Conservation (phyloP, 192 early-diverging fungal genomes). For the Entomortierella lignicola region DNA sequence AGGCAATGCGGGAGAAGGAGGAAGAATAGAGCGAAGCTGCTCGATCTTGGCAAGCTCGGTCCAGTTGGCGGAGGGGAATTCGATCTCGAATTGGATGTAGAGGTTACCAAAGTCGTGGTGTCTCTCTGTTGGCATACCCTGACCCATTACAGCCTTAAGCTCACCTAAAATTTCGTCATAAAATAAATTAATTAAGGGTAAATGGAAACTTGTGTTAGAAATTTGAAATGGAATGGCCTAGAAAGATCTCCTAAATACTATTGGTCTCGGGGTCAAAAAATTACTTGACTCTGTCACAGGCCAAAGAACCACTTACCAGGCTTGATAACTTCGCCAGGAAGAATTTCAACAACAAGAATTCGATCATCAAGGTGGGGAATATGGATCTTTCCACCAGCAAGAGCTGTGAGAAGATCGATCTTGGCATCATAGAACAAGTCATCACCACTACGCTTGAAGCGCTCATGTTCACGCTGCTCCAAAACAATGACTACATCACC, state of each 20-base stretch:
- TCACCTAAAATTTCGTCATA: constrained; percentile 60
- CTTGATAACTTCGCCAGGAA: constrained; percentile 96
- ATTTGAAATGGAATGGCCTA: constrained; percentile 5
- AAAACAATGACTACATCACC: constrained; percentile 98
- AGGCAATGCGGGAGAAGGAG: constrained; percentile 72
- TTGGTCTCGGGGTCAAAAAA: constrained; percentile 5
- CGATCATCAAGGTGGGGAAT: constrained; percentile 96
- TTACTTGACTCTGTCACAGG: not conserved
- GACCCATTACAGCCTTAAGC: constrained; percentile 84
- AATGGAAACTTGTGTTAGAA: not conserved
- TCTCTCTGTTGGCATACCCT: constrained; percentile 97
- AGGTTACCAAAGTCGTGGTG: constrained; percentile 92
- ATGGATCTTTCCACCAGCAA: constrained; percentile 94
- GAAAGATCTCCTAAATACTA: constrained; percentile 6
- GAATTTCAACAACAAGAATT: constrained; percentile 85
- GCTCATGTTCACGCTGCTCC: constrained; percentile 93
- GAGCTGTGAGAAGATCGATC: constrained; percentile 94
- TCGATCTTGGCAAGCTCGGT: constrained; percentile 74
- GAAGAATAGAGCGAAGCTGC: constrained; percentile 85
- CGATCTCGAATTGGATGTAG: constrained; percentile 92
- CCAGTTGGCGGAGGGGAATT: constrained; percentile 92
- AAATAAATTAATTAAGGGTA: constrained; percentile 12
- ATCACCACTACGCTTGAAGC: constrained; percentile 93
- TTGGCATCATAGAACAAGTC: constrained; percentile 93
- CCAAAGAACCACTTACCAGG: constrained; percentile 69